A percentile compares a stretch with the other conserved stretches of the same genome.
Evolutionary conservation across 2,329 filamentous ascomycete genomes (phyloP).

Genomic region (Hortaea sp.): DNA sequence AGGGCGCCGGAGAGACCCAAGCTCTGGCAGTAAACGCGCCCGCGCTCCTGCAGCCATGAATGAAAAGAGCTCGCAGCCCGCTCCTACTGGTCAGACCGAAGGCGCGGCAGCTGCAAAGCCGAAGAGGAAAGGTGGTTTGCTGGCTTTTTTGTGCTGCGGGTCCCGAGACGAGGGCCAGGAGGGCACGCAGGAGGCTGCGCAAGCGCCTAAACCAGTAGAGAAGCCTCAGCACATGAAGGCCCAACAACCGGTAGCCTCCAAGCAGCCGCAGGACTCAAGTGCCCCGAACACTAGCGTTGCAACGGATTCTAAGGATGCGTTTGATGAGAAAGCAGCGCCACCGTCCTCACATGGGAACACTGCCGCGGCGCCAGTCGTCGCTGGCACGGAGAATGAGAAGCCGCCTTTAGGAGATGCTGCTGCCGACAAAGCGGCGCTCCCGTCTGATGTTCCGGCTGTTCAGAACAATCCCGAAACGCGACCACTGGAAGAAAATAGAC

Average conservation of each 20-base stretch:
- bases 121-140: conserved; percentile 33
- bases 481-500: conserved; percentile 2
- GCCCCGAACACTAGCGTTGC: conserved; percentile 32
- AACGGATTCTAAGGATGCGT: conserved; percentile 34
- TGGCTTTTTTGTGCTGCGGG: conserved; percentile 55
- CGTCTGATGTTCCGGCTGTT: conserved; percentile 3
- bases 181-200: conserved; percentile 43
- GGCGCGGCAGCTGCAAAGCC: conserved; percentile 25
- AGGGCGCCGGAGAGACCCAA: conserved; percentile 35
- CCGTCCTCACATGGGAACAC: conserved; percentile 4
- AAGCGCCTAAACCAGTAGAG: conserved; percentile 33
- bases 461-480: conserved; percentile 7
- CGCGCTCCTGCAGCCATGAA: conserved; percentile 24
- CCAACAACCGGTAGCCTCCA: conserved; percentile 37
- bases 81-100: conserved; percentile 22
- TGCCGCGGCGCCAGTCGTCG: conserved; percentile 2
- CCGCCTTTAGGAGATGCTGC: conserved; percentile 6
- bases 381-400: conserved; percentile 12
- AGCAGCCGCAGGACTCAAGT: conserved; percentile 33
- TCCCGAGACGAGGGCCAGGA: conserved; percentile 52
- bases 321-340: conserved; percentile 33
- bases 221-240: conserved; percentile 27
- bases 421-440: conserved; percentile 10
- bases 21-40: conserved; percentile 36
- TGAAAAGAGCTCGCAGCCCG: conserved; percentile 30